A percentile compares a stretch with the other conserved stretches of the same genome.
Evolutionary conservation across 1,284 basidiomycete species (phyloP).

Genomic region (Marasmius sp.): DNA sequence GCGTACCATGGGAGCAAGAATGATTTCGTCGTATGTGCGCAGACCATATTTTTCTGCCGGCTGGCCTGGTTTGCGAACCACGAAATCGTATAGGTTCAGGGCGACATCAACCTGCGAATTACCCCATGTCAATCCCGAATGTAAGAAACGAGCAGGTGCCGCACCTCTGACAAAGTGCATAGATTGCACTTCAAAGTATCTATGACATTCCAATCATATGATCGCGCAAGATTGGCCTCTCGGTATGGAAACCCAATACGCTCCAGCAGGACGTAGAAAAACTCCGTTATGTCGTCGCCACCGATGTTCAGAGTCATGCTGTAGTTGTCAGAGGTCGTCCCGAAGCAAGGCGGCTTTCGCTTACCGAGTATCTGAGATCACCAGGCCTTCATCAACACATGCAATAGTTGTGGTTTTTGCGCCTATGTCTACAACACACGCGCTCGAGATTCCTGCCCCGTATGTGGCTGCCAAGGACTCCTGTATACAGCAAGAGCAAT

Average conservation of each 20-base stretch:
- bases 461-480: conserved; percentile 94
- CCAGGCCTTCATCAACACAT: conserved; percentile 94
- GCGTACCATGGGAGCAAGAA: conserved; percentile 89
- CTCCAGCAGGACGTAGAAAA: conserved; percentile 80
- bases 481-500: conserved; percentile 36
- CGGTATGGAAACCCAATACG: conserved; percentile 89
- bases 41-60: conserved; percentile 87
- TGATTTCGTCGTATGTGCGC: conserved; percentile 94
- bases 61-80: conserved; percentile 75
- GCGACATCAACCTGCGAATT: conserved; percentile 77
- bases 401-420: conserved; percentile 84
- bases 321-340: conserved; percentile 10
- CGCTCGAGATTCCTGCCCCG: conserved; percentile 91
- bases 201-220: conserved; percentile 87
- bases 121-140: background rate
- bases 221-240: conserved; percentile 72
- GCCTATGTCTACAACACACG: conserved; percentile 95
- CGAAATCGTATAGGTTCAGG: conserved; percentile 87
- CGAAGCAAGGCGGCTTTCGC: conserved; percentile 12
- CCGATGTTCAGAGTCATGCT: conserved; percentile 88
- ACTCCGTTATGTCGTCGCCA: conserved; percentile 91
- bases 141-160: conserved; percentile 14
- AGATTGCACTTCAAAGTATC: conserved; percentile 84
- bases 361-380: conserved; percentile 87
- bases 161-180: conserved; percentile 84